phyloP scores from a whole-genome alignment of 1,284 basidiomycete genomes.

The Porphyrellus sp. region DNA sequence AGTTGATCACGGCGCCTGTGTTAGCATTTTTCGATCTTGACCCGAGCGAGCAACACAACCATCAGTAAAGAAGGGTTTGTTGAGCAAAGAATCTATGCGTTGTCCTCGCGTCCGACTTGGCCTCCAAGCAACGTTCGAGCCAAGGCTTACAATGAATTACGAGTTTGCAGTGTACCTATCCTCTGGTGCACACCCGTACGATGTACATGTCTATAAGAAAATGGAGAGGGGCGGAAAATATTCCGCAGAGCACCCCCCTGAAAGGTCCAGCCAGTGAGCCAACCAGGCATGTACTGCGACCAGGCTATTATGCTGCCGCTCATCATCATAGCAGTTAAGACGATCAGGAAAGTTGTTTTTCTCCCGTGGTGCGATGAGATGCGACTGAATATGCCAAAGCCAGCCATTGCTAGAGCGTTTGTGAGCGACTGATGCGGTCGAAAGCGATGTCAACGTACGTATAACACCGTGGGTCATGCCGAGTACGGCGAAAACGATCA shows the following conservation, averaged over 20 bases:
- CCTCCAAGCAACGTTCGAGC: background rate
- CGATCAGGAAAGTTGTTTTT: conserved; percentile 29
- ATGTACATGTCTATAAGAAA: conserved; percentile 33
- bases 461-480: conserved; percentile 14
- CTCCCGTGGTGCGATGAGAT: conserved; percentile 32
- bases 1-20: too few relatives aligned
- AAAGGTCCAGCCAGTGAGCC: conserved; percentile 20
- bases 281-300: conserved; percentile 15
- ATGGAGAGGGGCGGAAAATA: conserved; percentile 10
- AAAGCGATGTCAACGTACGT: conserved; percentile 17
- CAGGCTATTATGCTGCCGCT: conserved; percentile 21
- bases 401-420: conserved; percentile 12
- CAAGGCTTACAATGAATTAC: background rate
- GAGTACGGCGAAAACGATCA: conserved; percentile 19
- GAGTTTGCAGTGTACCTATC: conserved; percentile 21
- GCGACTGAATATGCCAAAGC: conserved; percentile 23
- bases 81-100: too few relatives aligned
- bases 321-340: conserved; percentile 15
- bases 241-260: conserved; percentile 17
- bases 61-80: too few relatives aligned
- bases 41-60: too few relatives aligned
- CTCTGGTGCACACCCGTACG: conserved; percentile 28
- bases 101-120: too few relatives aligned
- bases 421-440: conserved; percentile 4
- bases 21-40: too few relatives aligned